Base-by-base conservation (phyloP, 2,329 filamentous ascomycete genomes). In the Anthostomella pinea region DNA sequence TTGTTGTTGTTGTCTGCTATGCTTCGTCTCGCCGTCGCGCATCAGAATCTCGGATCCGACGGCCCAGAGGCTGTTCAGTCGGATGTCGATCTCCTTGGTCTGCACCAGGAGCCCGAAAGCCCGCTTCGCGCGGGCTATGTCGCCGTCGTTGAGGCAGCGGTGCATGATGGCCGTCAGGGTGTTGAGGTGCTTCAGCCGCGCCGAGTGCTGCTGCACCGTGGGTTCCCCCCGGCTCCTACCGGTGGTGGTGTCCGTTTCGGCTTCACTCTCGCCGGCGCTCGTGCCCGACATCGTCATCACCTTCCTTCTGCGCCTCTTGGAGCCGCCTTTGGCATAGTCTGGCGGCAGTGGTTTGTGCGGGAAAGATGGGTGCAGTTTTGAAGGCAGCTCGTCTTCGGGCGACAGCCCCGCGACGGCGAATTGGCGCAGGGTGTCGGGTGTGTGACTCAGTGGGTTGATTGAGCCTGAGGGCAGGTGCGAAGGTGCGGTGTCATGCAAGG, bases 41-140 rank as follows among this genome's bases (percentile, higher is more conserved):
- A 95, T 79, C 38, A 95, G 65, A 14, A 96, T 77, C 63, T 95
- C 90, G 2, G 87, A 87, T 1, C 87, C 89, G 28, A 95, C 74
- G 10, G 83, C 83, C 91, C 90, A 96, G 47, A 85, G 74, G 22
- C 79, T 75, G 52, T 82, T 73, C 14, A 69, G 69, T 24, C 88
- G 77, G 30, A 91, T 60, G 57, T 95, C 87, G 14, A 90, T 69
- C 6, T 81, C 66, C 32, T 49, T 43, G 5, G 64, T 62, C 73
- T 75, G 76, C 30, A 89, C 59, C 20, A 95, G 70, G 47, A 95
- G 65, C 1, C 79, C 83, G 72, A 87, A 91, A 0, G 86, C 85
- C 41, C 85, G 73, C 32, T 77, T 77, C 1, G 90, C 89, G 25
- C 85, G 81, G 2, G 70, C 48, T 41, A 88, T 82, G 53, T 94